phyloP scores from a whole-genome alignment of 805 yeast species.

The Schwanniomyces polymorphus region DNA sequence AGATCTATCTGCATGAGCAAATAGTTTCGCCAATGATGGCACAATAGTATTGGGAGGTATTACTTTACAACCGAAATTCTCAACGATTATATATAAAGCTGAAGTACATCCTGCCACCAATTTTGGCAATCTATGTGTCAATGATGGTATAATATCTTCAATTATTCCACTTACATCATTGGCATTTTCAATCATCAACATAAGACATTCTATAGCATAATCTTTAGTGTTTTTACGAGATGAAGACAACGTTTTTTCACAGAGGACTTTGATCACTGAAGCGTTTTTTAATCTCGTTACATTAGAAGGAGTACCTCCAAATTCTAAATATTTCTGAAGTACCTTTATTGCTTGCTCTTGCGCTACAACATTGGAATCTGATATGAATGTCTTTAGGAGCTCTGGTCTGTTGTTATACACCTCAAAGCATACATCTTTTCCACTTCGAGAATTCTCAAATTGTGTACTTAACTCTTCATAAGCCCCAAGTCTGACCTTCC shows the following conservation, averaged over 20 bases:
- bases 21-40: slow-evolving; percentile 61
- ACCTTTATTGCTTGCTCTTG: slow-evolving; percentile 77
- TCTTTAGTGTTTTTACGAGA: slow-evolving; percentile 72
- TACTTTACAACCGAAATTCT: slow-evolving; percentile 62
- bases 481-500: slow-evolving; percentile 86
- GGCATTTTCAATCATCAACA: slow-evolving; percentile 59
- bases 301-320: slow-evolving; percentile 48
- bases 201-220: slow-evolving; percentile 60
- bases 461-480: slow-evolving; percentile 62
- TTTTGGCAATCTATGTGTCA: slow-evolving; percentile 71
- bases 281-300: slow-evolving; percentile 40
- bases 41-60: slow-evolving; percentile 59
- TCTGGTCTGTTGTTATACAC: slow-evolving; percentile 54
- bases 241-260: slow-evolving; percentile 82
- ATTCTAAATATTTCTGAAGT: slow-evolving; percentile 53
- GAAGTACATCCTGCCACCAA: slow-evolving; percentile 66
- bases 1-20: slow-evolving; percentile 81
- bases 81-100: slow-evolving; percentile 56
- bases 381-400: slow-evolving; percentile 54
- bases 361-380: slow-evolving; percentile 87
- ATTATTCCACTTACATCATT: slow-evolving; percentile 66
- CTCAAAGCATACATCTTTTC: slow-evolving; percentile 55
- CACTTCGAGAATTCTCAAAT: slow-evolving; percentile 55
- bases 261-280: slow-evolving; percentile 49
- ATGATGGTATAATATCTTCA: slow-evolving; percentile 63